Evolutionary conservation across 2,329 filamentous ascomycete species (phyloP).

Genomic region (Cercospora sojina): DNA sequence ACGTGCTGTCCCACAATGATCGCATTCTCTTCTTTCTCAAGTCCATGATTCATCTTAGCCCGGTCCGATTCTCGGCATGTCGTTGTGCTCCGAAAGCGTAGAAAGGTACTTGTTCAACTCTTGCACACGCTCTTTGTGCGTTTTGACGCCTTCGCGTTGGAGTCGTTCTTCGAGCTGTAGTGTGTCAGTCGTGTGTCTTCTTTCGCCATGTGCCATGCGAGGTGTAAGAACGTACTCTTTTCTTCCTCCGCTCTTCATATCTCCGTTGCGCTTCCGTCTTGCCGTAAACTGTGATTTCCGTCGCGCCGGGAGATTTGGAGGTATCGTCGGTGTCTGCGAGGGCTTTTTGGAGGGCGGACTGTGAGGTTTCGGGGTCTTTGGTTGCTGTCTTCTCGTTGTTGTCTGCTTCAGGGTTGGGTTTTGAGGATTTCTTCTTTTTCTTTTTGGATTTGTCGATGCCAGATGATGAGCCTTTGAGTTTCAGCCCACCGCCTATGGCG

Average conservation of each 20-base stretch:
- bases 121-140: conserved; percentile 94
- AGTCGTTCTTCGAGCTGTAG: conserved; percentile 74
- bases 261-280: conserved; percentile 85
- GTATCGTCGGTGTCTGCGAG: conserved; percentile 39
- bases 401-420: conserved; percentile 22
- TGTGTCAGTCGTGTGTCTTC: neutral
- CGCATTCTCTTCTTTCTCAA: neutral
- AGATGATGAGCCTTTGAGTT: conserved; percentile 70
- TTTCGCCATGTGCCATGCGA: neutral
- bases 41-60: conserved; percentile 45
- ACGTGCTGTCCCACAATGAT: neutral
- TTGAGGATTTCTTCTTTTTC: conserved; percentile 42
- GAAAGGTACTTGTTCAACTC: conserved; percentile 93
- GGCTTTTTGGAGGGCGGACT: conserved; percentile 32
- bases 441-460: conserved; percentile 65
- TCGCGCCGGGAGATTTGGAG: conserved; percentile 24
- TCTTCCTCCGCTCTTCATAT: conserved; percentile 77
- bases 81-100: conserved; percentile 91
- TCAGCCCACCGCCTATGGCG: conserved; percentile 71
- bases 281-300: conserved; percentile 34
- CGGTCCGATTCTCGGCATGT: conserved; percentile 71
- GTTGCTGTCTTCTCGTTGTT: conserved; percentile 14
- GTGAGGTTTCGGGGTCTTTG: conserved; percentile 35
- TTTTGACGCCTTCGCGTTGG: conserved; percentile 84
- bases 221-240: conserved; percentile 64